Evolutionary conservation across 1,284 basidiomycete genomes (phyloP), one percentile per base, ranked within the genome.

Genomic region (Exsudoporus floridanus): DNA sequence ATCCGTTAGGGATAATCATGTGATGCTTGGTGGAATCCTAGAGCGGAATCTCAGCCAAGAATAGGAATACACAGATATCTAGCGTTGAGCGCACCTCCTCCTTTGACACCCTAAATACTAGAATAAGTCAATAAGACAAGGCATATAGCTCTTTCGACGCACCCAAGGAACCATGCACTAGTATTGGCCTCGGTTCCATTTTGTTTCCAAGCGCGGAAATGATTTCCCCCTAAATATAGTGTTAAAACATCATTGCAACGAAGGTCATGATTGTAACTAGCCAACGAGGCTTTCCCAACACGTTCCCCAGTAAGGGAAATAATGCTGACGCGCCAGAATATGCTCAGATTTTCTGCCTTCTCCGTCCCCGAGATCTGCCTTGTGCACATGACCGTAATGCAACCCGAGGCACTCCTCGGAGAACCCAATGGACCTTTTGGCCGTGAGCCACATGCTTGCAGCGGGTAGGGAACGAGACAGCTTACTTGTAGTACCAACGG

Each of bases 111-210:
- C 88, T 88, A 54, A 21, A 40, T 28, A 39, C 46, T 23, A 34
- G n/a, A 21, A 43, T 53, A 21, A 52, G 35, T 50, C 10, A 43
- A 35, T 8, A 8, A 33, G 18, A 4, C 12, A 31, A 46, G 34
- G 14, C 5, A 31, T 21, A 19, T 16, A 35, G 3, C 0, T 35
- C 6, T 44, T 35, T 50, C 13, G 28, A 56, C 81, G 52, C 66
- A 87, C 84, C 80, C 88, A 28, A 90, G 76, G 65, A 90, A 90
- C 76, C 86, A 82, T 13, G 88, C 88, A 5, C 82, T 79, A 36
- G 77, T 85, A 60, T 84, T 71, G 0, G 80, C 84, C 7, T 62
- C 52, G 1, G 82, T 76, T 0, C 88, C 88, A 52, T 90, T 86
- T 73, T 90, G 88, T 60, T 82, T 82, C 79, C 80, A 90, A 13